Conservation (phyloP, 2,329 filamentous ascomycete genomes). For the Neonectria hederae region DNA sequence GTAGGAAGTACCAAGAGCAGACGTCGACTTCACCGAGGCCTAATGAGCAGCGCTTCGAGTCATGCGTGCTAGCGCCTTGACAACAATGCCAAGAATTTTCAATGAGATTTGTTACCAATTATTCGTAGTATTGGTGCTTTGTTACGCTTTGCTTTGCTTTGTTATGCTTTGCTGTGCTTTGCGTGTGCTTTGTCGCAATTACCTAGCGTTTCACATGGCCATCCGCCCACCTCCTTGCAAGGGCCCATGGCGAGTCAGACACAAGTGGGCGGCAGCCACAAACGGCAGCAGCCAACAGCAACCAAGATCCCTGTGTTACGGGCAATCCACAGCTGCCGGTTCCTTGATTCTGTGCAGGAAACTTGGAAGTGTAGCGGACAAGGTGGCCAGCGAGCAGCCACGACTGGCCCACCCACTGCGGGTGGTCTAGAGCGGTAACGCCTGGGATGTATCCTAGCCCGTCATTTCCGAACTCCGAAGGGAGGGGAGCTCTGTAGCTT, state of each 20-base stretch:
- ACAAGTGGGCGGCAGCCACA: conserved; percentile 2
- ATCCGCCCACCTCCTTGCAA: conserved; percentile 6
- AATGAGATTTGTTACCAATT: neutral
- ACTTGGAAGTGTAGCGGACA: conserved; percentile 3
- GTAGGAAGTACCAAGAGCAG: no score
- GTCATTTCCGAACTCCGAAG: conserved; percentile 15
- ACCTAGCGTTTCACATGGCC: conserved; percentile 16
- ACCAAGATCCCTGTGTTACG: neutral
- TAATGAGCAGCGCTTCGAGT: neutral
- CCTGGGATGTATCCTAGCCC: neutral
- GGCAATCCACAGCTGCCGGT: conserved; percentile 4
- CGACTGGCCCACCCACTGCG: neutral
- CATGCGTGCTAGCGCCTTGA: neutral
- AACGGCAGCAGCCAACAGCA: neutral
- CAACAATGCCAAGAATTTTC: neutral
- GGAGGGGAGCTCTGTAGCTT: neutral
- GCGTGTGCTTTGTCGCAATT: conserved; percentile 2
- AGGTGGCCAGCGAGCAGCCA: neutral
- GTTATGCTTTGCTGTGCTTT: neutral
- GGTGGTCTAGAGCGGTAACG: neutral
- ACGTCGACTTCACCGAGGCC: neutral
- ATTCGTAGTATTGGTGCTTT: neutral
- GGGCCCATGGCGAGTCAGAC: conserved; percentile 18
- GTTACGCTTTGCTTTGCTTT: neutral
- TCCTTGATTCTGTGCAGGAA: conserved; percentile 21